These are phyloP conservation scores for Candida mattraensis DNA, from an alignment of 805 yeast species.

Conservation along the genomic window DNA sequence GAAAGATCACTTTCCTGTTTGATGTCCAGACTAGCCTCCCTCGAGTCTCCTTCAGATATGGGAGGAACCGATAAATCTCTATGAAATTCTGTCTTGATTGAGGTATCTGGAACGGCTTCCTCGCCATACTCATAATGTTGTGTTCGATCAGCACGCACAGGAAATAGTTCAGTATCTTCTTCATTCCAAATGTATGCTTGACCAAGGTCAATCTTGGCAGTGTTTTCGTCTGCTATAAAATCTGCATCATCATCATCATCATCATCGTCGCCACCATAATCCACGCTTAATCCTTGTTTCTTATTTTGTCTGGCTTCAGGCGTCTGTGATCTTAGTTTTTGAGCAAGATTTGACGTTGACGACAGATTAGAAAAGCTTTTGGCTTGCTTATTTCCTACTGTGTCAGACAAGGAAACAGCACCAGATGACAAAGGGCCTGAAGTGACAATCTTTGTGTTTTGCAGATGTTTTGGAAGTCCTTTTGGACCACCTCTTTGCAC, in stretches of 20 bases:
- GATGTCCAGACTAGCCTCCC: slow-evolving; percentile 26
- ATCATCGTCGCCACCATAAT: slow-evolving; percentile 36
- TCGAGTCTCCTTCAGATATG: slow-evolving; percentile 20
- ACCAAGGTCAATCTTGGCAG: slow-evolving; percentile 61
- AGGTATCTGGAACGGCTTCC: slow-evolving; percentile 30
- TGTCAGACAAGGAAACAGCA: slow-evolving; percentile 44
- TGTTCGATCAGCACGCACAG: slow-evolving; percentile 65
- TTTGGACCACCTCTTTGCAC: slow-evolving; percentile 35
- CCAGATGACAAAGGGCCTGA: slow-evolving; percentile 77
- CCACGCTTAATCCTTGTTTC: slow-evolving; percentile 10
- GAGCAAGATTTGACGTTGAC: slow-evolving; percentile 23
- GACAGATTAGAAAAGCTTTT: slow-evolving; percentile 6
- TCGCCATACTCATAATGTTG: slow-evolving; percentile 40
- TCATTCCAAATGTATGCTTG: slow-evolving; percentile 53
- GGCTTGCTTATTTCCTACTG: slow-evolving; percentile 11
- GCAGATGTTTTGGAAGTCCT: slow-evolving; percentile 32
- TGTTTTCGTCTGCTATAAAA: slow-evolving; percentile 34
- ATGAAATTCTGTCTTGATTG: slow-evolving; percentile 34
- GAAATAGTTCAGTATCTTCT: slow-evolving; percentile 59
- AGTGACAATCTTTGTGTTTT: slow-evolving; percentile 61
- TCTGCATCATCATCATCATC: slow-evolving; percentile 36
- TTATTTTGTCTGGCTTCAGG: slow-evolving; percentile 9
- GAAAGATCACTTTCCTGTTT: slow-evolving; percentile 12
- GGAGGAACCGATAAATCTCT: slow-evolving; percentile 25
- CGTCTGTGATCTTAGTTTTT: slow-evolving; percentile 16